Base-by-base conservation (phyloP, 495 filamentous ascomycete genomes). In the Daldinia concentrica region DNA sequence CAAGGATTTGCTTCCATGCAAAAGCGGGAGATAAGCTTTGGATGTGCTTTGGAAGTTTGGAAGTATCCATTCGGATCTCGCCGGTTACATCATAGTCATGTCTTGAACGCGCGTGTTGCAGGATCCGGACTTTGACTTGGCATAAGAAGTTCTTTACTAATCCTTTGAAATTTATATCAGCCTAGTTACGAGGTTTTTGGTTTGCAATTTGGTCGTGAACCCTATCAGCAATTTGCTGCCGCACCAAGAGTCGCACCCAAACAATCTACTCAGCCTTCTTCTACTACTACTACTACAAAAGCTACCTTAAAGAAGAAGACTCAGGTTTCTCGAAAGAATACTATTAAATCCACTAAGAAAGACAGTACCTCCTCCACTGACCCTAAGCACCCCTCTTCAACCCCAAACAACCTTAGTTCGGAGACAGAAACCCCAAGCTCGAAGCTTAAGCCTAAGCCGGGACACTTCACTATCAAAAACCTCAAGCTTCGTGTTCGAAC, bases 1-100 rank as follows among this genome's bases (percentile, higher is more conserved):
- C 52, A 54, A 14, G 67, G 60, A 24, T 54, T 8, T 60, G 66
- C 8, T 24, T 22, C 43, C 43, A 48, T 48, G 43, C 43, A 48
- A 48, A 19, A 48, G 17, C 41, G 41, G n/a, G 41, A 45, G 41
- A 45, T 6, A 22, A 24, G 41, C 41, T 45, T 22, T 22, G 37
- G 68, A 27, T 62, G 19, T 19, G 6, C 50, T 58, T 58, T 32
- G 29, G 29, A 32, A 32, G 29, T 0, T 32, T 32, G 50, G 41
- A 60, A 34, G 60, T 54, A 60, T 54, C 60, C 37, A 61, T 24
- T 65, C 65, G 65, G 64, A 27, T 34, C 4, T 48, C 27, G 17
- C 24, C 24, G 56, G 65, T 73, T 73, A 73, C 70, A 68, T 73
- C 70, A 73, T 72, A 63, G 54, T 37, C 52, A 63, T 66, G 63